A percentile compares a stretch with the other conserved stretches of the same genome.
These are phyloP conservation scores for Botryosphaeria dothidea DNA, from an alignment of 2,329 filamentous ascomycete species.

Conservation along the genomic window DNA sequence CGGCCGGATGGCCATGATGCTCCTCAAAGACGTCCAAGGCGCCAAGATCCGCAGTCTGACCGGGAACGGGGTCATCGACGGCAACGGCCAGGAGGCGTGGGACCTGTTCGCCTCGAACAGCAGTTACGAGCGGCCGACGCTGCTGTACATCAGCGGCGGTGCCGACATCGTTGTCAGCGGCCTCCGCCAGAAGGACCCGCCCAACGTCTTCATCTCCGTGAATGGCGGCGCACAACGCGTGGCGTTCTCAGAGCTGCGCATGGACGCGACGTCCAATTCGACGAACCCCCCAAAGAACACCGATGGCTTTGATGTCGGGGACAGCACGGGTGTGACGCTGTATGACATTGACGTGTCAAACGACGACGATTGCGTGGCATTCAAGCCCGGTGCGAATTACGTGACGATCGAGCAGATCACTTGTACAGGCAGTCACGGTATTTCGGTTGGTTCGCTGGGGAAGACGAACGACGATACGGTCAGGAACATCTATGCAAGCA, in stretches of 20 bases:
- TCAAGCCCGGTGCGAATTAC: conserved; percentile 45
- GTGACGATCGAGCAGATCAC: conserved; percentile 44
- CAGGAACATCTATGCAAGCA: conserved; percentile 44
- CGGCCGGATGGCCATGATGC: conserved; percentile 43
- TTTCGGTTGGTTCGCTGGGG: conserved; percentile 51
- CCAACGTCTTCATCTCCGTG: conserved; percentile 47
- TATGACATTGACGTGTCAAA: conserved; percentile 40
- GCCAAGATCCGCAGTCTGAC: conserved; percentile 44
- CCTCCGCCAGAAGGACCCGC: conserved; percentile 44
- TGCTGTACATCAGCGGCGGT: conserved; percentile 43
- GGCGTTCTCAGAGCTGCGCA: conserved; percentile 37
- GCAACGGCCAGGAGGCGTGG: conserved; percentile 47
- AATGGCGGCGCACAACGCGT: conserved; percentile 40
- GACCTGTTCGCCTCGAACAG: conserved; percentile 44
- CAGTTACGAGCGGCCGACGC: conserved; percentile 43
- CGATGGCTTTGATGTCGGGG: conserved; percentile 47
- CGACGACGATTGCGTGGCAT: conserved; percentile 49
- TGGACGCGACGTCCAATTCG: conserved; percentile 44
- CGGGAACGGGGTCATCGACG: conserved; percentile 47
- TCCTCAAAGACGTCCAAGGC: conserved; percentile 39
- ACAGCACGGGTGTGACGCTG: conserved; percentile 40
- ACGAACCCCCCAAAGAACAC: conserved; percentile 43
- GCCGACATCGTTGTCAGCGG: conserved; percentile 41
- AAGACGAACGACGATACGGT: conserved; percentile 43
- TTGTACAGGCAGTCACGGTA: conserved; percentile 47